Conservation (phyloP, 805 yeast species). For the Saccharomycopsis olivae region DNA sequence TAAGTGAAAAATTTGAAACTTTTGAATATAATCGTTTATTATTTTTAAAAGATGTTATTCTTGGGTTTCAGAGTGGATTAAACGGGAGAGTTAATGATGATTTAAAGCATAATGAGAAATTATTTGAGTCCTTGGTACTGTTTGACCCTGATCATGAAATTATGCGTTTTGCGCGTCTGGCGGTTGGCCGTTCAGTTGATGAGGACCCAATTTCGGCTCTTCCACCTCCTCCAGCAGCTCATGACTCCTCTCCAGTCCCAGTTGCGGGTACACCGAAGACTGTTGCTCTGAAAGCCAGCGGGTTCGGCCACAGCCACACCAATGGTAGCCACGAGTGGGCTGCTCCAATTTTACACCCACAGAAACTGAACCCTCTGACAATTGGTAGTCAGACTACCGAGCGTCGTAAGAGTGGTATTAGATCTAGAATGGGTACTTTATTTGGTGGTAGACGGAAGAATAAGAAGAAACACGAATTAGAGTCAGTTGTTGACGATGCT, state of each 20-base stretch:
- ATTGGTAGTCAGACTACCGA: slow-evolving; percentile 10
- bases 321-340: neutral
- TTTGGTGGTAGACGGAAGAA: slow-evolving; percentile 50
- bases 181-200: neutral
- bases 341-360: slow-evolving; percentile 10
- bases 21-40: slow-evolving; percentile 18
- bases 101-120: slow-evolving; percentile 18
- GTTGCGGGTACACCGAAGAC: neutral
- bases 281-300: neutral
- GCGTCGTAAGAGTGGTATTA: slow-evolving; percentile 32
- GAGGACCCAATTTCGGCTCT: neutral
- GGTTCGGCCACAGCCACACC: neutral
- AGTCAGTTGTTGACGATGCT: slow-evolving; percentile 19
- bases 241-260: no score
- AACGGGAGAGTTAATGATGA: slow-evolving; percentile 16
- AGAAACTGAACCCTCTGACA: slow-evolving; percentile 13
- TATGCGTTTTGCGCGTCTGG: slow-evolving; percentile 13
- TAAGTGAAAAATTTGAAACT: slow-evolving; percentile 16
- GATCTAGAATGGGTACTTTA: slow-evolving; percentile 67
- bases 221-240: neutral
- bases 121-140: slow-evolving; percentile 14
- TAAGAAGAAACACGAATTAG: slow-evolving; percentile 13
- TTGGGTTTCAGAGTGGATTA: slow-evolving; percentile 15
- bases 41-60: slow-evolving; percentile 17
- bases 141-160: slow-evolving; percentile 19